phyloP scores from a whole-genome alignment of 2,329 filamentous ascomycete species.

The Trichophyton rubrum region DNA sequence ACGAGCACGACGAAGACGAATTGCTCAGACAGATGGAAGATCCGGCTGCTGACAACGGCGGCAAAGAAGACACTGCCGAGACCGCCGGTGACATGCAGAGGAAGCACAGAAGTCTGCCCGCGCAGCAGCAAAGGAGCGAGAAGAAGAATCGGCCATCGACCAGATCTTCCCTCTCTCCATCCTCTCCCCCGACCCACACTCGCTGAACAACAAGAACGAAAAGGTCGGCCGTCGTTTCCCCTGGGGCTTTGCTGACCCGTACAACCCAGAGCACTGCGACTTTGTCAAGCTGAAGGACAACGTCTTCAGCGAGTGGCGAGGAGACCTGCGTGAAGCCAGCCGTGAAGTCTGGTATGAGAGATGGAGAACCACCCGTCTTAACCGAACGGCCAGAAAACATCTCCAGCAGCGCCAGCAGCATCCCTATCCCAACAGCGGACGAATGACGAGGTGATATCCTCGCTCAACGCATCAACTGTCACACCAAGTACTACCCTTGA shows the following conservation, averaged over 20 bases:
- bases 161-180: slow-evolving; percentile 81
- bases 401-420: background rate
- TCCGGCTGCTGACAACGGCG: slow-evolving; percentile 7
- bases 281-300: slow-evolving; percentile 81
- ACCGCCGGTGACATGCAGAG: background rate
- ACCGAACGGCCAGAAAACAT: slow-evolving; percentile 13
- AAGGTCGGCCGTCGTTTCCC: slow-evolving; percentile 74
- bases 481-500: background rate
- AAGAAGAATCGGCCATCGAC: slow-evolving; percentile 19
- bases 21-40: slow-evolving; percentile 21
- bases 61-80: background rate
- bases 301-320: slow-evolving; percentile 87
- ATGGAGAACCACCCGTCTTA: slow-evolving; percentile 58
- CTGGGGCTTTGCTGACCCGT: slow-evolving; percentile 94
- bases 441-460: background rate
- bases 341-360: slow-evolving; percentile 90
- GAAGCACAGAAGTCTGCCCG: slow-evolving; percentile 2
- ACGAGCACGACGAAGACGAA: slow-evolving; percentile 39
- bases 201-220: slow-evolving; percentile 39
- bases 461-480: background rate
- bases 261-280: slow-evolving; percentile 84
- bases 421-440: background rate
- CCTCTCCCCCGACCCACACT: slow-evolving; percentile 82
- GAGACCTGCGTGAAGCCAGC: slow-evolving; percentile 78
- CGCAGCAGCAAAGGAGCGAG: slow-evolving; percentile 6